Base-by-base conservation (phyloP, 2,329 filamentous ascomycete species). In the Passalora sequoiae region DNA sequence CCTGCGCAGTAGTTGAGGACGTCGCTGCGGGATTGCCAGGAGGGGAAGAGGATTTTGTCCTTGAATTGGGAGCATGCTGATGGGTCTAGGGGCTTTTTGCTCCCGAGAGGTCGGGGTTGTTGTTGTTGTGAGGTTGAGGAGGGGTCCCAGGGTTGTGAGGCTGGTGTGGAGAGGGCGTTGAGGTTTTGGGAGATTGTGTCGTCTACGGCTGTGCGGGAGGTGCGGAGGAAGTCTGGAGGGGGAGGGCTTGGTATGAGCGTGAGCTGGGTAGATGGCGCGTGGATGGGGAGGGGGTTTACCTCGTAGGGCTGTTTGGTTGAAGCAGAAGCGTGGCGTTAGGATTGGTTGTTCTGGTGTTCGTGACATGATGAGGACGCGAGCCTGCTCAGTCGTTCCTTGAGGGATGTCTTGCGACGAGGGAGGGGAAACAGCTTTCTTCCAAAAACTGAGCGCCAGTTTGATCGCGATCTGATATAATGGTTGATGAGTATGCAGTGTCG, bases 171-270 rank as follows among this genome's bases (percentile, higher is more conserved):
- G 27, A 97, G 77, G 1, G 88, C 87, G 70, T 97, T 97, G 49
- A 98, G 79, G 59, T 94, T 91, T 61, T 95, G 89, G 1, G 81
- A 81, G 60, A 98, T 97, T 32, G 86, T 88, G 67, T 98, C 92
- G 68, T 98, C 92, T 60, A 96, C 83, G 36, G 85, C 80, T 40
- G 80, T 75, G 51, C 92, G 81, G 7, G 91, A 96, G 53, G 92
- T 67, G 28, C 89, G 85, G 16, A 98, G 77, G 65, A 98, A 98
- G 65, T 95, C 92, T 95, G 60, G 50, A 45, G 53, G 15, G 19
- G 13, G 3, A 43, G 32, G 38, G 46, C 50, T 53, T 57, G 44
- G 54, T 54, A 58, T 62, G 55, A 63, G 59, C 56, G 53, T 60
- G 53, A 59, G 58, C 50, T 46, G 30, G 38, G 41, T 47, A 22